Percentiles rank a stretch among this genome's conserved stretches.
Evolutionary conservation across 352 stramenopile genomes (phyloP).

Genomic region (Halophytophthora batemanensis): DNA sequence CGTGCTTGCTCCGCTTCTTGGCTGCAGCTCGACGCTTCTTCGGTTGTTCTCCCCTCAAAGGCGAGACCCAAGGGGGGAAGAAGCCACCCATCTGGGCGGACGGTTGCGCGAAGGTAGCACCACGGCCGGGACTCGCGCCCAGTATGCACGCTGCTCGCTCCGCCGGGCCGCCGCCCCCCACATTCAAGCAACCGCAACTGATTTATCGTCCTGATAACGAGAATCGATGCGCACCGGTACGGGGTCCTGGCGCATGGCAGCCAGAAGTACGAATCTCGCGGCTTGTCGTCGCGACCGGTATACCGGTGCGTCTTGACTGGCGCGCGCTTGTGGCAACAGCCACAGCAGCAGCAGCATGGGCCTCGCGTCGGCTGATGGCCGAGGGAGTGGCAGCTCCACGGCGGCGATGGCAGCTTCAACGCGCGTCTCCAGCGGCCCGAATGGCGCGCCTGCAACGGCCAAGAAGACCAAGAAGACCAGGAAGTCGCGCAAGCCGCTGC

Average conservation of each 20-base stretch:
- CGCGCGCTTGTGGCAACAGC: too few species aligned
- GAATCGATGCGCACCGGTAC: too few species aligned
- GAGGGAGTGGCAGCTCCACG: too few species aligned
- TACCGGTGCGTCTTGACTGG: too few species aligned
- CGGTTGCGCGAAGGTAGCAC: neutral
- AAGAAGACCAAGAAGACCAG: conserved; percentile 43
- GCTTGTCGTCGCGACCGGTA: too few species aligned
- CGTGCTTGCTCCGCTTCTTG: neutral
- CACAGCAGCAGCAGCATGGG: conserved; percentile 8
- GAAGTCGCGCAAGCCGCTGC: conserved; percentile 51
- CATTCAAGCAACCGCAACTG: too few species aligned
- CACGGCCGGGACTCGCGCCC: too few species aligned
- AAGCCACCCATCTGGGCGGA: conserved; percentile 6
- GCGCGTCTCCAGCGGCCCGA: conserved; percentile 3
- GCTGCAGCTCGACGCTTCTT: conserved; percentile 12
- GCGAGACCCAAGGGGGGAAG: conserved; percentile 19
- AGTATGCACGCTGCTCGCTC: too few species aligned
- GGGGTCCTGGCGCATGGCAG: too few species aligned
- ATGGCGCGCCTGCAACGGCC: neutral
- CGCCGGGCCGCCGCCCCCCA: too few species aligned
- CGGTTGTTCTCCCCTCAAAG: conserved; percentile 22
- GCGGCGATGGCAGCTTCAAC: conserved; percentile 6
- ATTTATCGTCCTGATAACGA: too few species aligned
- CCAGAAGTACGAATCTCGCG: too few species aligned
- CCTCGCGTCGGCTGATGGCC: conserved; percentile 18